These are phyloP conservation scores for Bocquillonia castaneifolia DNA, from an alignment of 441 rosid genomes.

Conservation along the genomic window DNA sequence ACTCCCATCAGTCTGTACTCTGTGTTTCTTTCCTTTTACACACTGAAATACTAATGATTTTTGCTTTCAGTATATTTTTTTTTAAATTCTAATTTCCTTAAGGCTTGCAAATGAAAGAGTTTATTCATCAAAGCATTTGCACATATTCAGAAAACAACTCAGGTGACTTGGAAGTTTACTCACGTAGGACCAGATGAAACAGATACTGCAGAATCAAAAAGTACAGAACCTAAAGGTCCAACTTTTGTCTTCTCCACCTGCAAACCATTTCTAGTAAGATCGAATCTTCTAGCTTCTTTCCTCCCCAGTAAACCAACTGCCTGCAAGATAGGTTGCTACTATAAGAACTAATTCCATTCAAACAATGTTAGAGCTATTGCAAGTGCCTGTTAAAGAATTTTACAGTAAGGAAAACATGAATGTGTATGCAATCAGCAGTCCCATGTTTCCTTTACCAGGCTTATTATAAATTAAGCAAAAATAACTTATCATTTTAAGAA, in stretches of 20 bases:
- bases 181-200: conserved; percentile 64
- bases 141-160: neutral
- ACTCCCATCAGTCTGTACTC: neutral
- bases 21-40: neutral
- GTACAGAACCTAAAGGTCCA: conserved; percentile 75
- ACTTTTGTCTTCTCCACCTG: conserved; percentile 76
- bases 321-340: conserved; percentile 36
- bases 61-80: neutral
- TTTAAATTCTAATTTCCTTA: neutral
- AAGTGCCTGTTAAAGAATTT: no score
- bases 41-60: neutral
- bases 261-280: conserved; percentile 56
- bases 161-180: conserved; percentile 34
- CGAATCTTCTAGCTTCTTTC: conserved; percentile 59
- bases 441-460: neutral
- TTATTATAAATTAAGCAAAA: neutral
- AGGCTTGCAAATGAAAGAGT: neutral
- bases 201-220: conserved; percentile 88
- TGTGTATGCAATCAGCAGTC: neutral
- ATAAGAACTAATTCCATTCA: conserved; percentile 10
- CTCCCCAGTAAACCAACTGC: conserved; percentile 51
- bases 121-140: neutral
- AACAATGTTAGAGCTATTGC: neutral
- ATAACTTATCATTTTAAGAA: conserved; percentile 6
- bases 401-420: neutral